Base-by-base conservation (phyloP, 2,329 filamentous ascomycete species). In the Emericellopsis cladophorae region DNA sequence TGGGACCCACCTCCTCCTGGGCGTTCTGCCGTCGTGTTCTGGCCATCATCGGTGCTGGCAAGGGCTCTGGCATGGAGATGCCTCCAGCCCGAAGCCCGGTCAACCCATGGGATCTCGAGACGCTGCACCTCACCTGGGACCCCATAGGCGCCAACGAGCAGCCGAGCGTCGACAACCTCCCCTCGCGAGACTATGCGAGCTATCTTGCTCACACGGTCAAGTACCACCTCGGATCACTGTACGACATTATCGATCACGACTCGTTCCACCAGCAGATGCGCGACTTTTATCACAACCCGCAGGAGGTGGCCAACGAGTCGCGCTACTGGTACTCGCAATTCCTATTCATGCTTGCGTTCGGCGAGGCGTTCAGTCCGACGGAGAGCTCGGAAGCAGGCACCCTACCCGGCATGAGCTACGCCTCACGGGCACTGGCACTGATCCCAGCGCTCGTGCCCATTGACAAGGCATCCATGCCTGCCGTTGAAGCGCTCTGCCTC, bases 1-100 rank as follows among this genome's bases (percentile, higher is more conserved):
- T 58, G 51, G 57, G 56, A 1, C 56, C 57, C 3, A 56, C 56
- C 1, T 60, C 56, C 3, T 58, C 56, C 18, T 60, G 57, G 57
- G 58, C 57, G 4, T 59, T 60, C 36, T 58, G 55, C 38, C 54
- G 56, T 21, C 51, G 57, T 4, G 57, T 60, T 2, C 41, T 60
- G 7, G 51, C 51, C 16, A 44, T 59, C 0, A 51, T 60, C 24
- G 56, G 57, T 4, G 50, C 55, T 39, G 50, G 51, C 31, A 29
- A 9, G 26, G 26, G 26, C 9, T 29, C 26, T 29, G 26, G 12
- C 26, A 29, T 29, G 26, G 26, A 29, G 9, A 49, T 57, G 5
- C 54, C 56, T 1, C 55, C 57, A n/a, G 51, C 54, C 1, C 54
- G 52, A 15, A 52, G 47, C 35, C 49, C 47, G 11, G 52, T 54